These are phyloP conservation scores for Castanospermum australe DNA, from an alignment of 306 rosid species.

Conservation along the genomic window DNA sequence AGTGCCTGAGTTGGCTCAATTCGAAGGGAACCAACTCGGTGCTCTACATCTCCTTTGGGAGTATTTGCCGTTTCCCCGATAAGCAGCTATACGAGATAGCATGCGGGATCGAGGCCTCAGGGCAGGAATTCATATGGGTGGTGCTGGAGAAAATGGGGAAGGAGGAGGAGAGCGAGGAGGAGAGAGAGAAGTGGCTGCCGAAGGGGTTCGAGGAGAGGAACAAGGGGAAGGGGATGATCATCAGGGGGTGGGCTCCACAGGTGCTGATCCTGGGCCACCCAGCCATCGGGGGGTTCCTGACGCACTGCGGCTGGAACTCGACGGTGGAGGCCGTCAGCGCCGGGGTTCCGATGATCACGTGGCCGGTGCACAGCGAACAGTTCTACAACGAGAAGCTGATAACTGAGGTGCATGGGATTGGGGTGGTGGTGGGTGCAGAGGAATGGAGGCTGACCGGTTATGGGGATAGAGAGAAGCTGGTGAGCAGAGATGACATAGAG, in stretches of 20 bases:
- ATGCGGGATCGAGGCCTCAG: slow-evolving; percentile 18
- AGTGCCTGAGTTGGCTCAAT: slow-evolving; percentile 33
- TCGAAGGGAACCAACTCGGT: slow-evolving; percentile 24
- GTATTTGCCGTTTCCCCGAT: slow-evolving; percentile 14
- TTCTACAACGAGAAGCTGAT: slow-evolving; percentile 39
- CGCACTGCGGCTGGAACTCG: slow-evolving; percentile 43
- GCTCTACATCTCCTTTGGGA: slow-evolving; percentile 34
- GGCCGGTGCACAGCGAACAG: slow-evolving; percentile 33
- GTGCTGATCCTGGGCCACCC: slow-evolving; percentile 15
- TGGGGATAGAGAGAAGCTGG: slow-evolving; percentile 2
- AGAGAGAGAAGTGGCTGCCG: slow-evolving; percentile 38
- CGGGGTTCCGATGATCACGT: slow-evolving; percentile 36
- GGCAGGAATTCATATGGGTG: slow-evolving; percentile 33
- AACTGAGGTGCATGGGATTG: slow-evolving; percentile 23
- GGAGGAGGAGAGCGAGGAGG: background rate
- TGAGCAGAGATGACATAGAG: slow-evolving; percentile 25
- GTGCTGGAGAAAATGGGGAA: slow-evolving; percentile 30
- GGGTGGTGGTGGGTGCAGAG: slow-evolving; percentile 38
- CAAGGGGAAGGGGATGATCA: slow-evolving; percentile 15
- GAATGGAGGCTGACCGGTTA: background rate
- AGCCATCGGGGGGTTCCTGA: slow-evolving; percentile 13
- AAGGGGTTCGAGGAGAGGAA: slow-evolving; percentile 27
- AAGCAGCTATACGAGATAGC: slow-evolving; percentile 34
- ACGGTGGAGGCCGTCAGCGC: background rate
- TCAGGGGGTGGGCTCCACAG: slow-evolving; percentile 40